phyloP scores from a whole-genome alignment of 2,329 filamentous ascomycete species.

The Geosmithia putterillii region DNA sequence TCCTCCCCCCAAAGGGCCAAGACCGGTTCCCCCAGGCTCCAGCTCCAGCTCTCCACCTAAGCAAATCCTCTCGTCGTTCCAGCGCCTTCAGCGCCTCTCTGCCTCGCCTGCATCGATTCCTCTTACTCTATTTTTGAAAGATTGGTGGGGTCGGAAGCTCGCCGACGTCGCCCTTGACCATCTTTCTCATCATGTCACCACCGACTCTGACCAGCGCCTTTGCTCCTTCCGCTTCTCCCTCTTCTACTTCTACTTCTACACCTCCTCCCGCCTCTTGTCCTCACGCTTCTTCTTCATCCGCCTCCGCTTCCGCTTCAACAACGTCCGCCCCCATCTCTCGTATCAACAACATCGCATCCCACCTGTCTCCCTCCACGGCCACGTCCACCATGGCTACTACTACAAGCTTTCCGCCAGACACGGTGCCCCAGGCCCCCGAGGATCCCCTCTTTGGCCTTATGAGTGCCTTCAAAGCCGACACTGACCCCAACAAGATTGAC shows the following conservation, averaged over 20 bases:
- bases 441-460: conserved; percentile 92
- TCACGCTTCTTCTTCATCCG: conserved; percentile 1
- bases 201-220: neutral
- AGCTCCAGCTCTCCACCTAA: no score
- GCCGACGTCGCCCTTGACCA: neutral
- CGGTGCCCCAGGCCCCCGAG: conserved; percentile 82
- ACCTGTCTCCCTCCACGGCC: conserved; percentile 38
- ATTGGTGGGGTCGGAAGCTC: neutral
- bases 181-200: neutral
- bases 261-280: conserved; percentile 5
- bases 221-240: neutral
- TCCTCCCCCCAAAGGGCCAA: no score
- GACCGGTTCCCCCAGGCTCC: no score
- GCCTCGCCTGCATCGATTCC: no score
- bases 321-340: conserved; percentile 30
- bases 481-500: conserved; percentile 73
- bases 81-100: no score
- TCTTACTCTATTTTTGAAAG: neutral
- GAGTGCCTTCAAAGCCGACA: conserved; percentile 74
- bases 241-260: neutral
- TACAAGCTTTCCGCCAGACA: conserved; percentile 62
- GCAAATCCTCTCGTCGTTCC: no score
- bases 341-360: conserved; percentile 51
- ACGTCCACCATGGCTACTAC: conserved; percentile 18
- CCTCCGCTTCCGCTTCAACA: no score